Base-by-base conservation (phyloP, 208 protist genomes). In the Trypanosoma platydactyli region DNA sequence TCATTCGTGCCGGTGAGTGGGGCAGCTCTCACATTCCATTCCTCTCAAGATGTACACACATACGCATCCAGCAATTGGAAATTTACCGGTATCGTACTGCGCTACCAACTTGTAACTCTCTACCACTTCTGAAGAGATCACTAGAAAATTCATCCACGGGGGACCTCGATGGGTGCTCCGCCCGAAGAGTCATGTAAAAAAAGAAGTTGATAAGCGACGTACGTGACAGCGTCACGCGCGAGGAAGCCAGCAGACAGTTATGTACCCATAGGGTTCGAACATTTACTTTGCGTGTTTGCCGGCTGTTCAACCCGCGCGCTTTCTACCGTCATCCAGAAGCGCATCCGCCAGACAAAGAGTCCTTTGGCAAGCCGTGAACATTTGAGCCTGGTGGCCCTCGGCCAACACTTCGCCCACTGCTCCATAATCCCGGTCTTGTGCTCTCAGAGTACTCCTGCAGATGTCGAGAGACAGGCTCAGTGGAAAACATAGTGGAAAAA, bases 401-500 rank as follows among this genome's bases (percentile, higher is more conserved):
- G 35, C 80, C 69, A 57, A 59, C 45, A 22, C 45, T 58, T 42
- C 73, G 75, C 25, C 70, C 68, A 60, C 71, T 57, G 53, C 61
- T 45, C 22, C 83, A 49, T 15, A 71, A 22, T 33, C 66, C 69
- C 0, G 40, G 64, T 25, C 71, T 63, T 42, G 42, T 58, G 20
- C 55, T 44, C 18, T 22, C 30, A 11, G n/a, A 33, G 42, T 53
- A 79, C 45, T 77, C 70, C 20, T 90, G 73, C 11, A 84, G 53
- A n/a, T 84, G 72, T 25, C 83, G 54, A 6, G 53, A 25, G 24
- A 84, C 29, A 5, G 86, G 77, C 38, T 77, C 46, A 12, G 79
- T 66, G 38, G 86, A 84, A 49, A 95, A 77, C 18, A 95, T 49
- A 0, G 78, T 91, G n/a, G 56, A 40, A 46, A 90, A 63, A 56